Evolutionary conservation across 345 rosid genomes (phyloP), one percentile per base, ranked within the genome.

Genomic region (Conringia planisiliqua): DNA sequence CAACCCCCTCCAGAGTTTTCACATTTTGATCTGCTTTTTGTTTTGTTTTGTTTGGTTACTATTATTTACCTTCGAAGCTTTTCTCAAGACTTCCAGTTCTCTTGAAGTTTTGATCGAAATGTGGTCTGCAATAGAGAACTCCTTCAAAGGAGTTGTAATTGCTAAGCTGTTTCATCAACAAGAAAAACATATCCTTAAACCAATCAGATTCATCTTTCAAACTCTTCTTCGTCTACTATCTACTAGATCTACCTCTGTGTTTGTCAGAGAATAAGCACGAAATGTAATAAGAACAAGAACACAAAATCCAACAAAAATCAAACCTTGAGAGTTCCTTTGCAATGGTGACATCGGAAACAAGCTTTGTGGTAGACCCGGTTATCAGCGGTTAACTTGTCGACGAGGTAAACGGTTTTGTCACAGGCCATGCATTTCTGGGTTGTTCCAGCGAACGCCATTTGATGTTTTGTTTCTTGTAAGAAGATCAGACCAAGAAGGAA

Each of bases 341-440:
- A 95, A 86, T 95, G 99, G 81, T 95, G 99, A 89, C 98, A 95
- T 54, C 99, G 81, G 87, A 95, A 95, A 82, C 97, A 92, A 52
- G 97, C 91, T 84, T 90, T 90, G 84, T 95, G 97, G 77, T 86
- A 95, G 29, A 86, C 66, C 13, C 99, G 85, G 73, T 90, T 95
- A 69, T 95, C 99, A n/a, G 99, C 97, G 3, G 99, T 92, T 66
- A 95, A 81, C 89, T 92, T 90, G 71, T 92, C 99, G 7, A 95
- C 99, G 22, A 92, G 89, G 73, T 95, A 95, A 51, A 95, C 96
- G 17, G 99, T 95, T 85, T 92, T 95, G 77, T 89, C 97, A 67
- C 99, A 92, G 18, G 99, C 94, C 98, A 86, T 95, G 79, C 99
- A 95, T 82, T 92, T 95, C 89, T 95, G 98, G 69, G 90, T 92